Conservation (phyloP, 192 early-diverging fungal species). For the Rhizophagus sp. region DNA sequence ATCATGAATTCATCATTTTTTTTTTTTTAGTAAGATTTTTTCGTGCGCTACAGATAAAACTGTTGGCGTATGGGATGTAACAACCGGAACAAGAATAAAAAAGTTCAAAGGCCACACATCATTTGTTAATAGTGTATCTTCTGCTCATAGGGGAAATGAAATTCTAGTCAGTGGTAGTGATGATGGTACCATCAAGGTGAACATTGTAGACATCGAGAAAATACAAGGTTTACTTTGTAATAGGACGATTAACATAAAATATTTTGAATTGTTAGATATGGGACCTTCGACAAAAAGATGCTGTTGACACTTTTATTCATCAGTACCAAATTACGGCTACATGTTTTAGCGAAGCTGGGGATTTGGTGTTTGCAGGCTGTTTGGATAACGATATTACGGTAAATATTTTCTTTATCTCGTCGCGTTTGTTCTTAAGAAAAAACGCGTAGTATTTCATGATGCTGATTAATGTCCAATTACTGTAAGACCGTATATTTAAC, state of each 20-base stretch:
- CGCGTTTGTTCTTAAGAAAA: neutral
- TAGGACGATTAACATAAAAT: neutral
- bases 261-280: conserved; percentile 46
- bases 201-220: conserved; percentile 9
- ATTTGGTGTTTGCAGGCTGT: conserved; percentile 81
- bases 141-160: conserved; percentile 70
- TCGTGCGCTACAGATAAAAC: conserved; percentile 84
- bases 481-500: conserved; percentile 1
- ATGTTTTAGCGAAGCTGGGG: conserved; percentile 72
- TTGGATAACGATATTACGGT: conserved; percentile 87
- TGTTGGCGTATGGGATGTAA: conserved; percentile 80
- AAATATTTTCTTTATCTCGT: conserved; percentile 2
- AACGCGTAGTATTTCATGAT: neutral
- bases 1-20: neutral
- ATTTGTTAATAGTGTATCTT: conserved; percentile 81
- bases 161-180: conserved; percentile 83
- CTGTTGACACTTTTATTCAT: conserved; percentile 59
- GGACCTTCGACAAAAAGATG: conserved; percentile 69
- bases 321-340: conserved; percentile 76
- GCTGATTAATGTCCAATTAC: neutral
- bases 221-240: too few relatives aligned
- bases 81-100: conserved; percentile 80
- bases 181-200: conserved; percentile 74
- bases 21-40: conserved; percentile 62
- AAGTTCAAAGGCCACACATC: conserved; percentile 77